Base-by-base conservation (phyloP, 2,329 filamentous ascomycete species). In the Kalmusia sp. region DNA sequence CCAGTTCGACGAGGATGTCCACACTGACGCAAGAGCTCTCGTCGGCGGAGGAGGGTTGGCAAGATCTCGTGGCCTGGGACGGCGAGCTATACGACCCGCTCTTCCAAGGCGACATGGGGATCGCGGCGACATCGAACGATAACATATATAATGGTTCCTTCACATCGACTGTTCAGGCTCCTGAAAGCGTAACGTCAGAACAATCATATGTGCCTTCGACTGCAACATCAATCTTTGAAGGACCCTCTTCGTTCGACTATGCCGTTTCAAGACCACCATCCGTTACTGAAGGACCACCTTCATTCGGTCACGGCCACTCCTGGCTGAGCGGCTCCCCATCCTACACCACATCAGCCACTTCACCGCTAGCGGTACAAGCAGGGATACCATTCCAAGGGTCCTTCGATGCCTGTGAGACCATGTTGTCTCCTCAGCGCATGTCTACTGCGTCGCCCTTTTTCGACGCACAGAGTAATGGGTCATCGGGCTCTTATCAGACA, bases 1-100 rank as follows among this genome's bases (percentile, higher is more conserved):
- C 50, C 51, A 48, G 49, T 37, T 19, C 40, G 35, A 43, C 27
- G 28, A 51, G 47, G 2, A 61, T 67, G 62, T 62, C 67, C 35
- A 54, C 55, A 35, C 52, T 54, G 22, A 57, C 49, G 30, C 60
- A 66, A 19, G 49, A 28, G 17, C 51, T 52, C 11, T 58, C 65
- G 19, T 51, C 63, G n/a, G n/a, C n/a, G 6, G 48, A 45, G 17
- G 68, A 68, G 49, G 55, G 54, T 31, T 73, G 69, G 69, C 58
- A 70, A 46, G 65, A 68, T 17, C 46, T 71, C 6, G 50, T 72
- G 37, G 55, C 52, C 11, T 71, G 66, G 69, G 63, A 69, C 27
- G 69, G 60, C 14, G 48, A 55, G 31, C 14, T 68, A n/a, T 64
- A 58, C 45, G 63, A 70, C 46, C 59, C 67, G 8, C 50, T 70